Evolutionary conservation across 345 rosid species (phyloP), one percentile per base, ranked within the genome.

Genomic region (Brassica carinata): DNA sequence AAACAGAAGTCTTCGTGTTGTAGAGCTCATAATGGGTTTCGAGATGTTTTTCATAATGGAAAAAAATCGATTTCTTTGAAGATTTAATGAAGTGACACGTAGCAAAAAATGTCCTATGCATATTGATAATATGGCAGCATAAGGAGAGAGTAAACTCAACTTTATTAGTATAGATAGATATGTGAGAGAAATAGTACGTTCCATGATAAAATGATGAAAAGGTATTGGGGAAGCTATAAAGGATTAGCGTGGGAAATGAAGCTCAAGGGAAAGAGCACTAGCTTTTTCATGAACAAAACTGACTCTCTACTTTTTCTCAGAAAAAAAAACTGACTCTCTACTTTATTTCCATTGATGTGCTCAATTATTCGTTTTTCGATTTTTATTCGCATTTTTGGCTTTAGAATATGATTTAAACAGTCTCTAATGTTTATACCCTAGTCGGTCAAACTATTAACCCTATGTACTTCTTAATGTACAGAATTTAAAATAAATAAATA

Each of bases 201-300:
- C 23, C 23, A 19, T 19, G 23, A 19, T 19, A 19, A 19, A 19
- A 19, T 19, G 70, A 66, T 66, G 53, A 92, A 91, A 83, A 76
- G 85, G 87, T 84, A 86, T 87, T 85, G 87, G 94, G 90, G 88
- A 84, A 84, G 83, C 85, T 83, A 85, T 87, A 86, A 90, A 92
- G 85, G 73, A 81, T 73, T 83, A 88, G 93, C 91, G 90, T 92
- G 95, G 95, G 86, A 81, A 85, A 76, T 73, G 81, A 72, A 82
- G 81, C 79, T 78, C 73, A 59, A 82, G 62, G 64, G 82, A 72
- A 10, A 80, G 71, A 80, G 51, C 69, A 75, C 57, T 45, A 18
- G 55, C 10, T 48, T 48, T 38, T 38, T 58, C 76, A 65, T 76
- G 68, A 81, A 53, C 71, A 68, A 79, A 67, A 61, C 68, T 73